Evolutionary conservation across 225 moss, liverwort and hornwort genomes (phyloP).

Genomic region (Takakia lepidozioides): DNA sequence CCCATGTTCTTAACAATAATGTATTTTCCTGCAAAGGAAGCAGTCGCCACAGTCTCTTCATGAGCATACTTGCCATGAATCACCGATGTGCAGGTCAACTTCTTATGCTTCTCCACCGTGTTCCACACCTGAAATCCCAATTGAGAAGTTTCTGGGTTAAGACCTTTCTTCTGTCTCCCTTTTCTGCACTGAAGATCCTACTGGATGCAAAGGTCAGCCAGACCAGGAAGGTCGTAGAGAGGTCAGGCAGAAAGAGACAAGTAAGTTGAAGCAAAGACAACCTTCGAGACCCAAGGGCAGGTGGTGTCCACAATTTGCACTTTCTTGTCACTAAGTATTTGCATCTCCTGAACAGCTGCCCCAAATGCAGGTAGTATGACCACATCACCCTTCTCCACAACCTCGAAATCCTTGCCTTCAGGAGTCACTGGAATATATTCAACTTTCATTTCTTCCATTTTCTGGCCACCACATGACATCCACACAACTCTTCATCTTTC

Average conservation of each 20-base stretch:
- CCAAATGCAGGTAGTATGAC: constrained; percentile 96
- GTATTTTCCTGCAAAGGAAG: constrained; percentile 89
- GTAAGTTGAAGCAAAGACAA: constrained; percentile 9
- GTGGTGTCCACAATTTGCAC: constrained; percentile 98
- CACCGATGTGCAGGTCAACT: constrained; percentile 73
- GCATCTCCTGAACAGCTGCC: constrained; percentile 90
- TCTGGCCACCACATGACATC: constrained; percentile 35
- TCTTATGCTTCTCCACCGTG: constrained; percentile 92
- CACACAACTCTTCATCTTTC: no score
- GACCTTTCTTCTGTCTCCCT: neutral
- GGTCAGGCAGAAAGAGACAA: neutral
- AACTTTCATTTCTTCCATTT: constrained; percentile 64
- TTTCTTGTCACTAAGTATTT: constrained; percentile 65
- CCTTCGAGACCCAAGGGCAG: constrained; percentile 99
- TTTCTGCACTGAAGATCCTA: no score
- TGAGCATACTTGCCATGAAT: constrained; percentile 94
- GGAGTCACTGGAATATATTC: constrained; percentile 40
- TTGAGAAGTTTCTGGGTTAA: neutral
- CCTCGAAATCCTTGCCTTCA: constrained; percentile 73
- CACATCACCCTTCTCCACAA: constrained; percentile 63
- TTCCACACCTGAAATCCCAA: constrained; percentile 79
- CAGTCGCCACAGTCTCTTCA: constrained; percentile 95
- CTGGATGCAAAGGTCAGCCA: no score
- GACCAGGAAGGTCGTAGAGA: no score
- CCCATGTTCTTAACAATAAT: constrained; percentile 68